phyloP scores from a whole-genome alignment of 1,139 yeast species.

The Geotrichum restrictum region DNA sequence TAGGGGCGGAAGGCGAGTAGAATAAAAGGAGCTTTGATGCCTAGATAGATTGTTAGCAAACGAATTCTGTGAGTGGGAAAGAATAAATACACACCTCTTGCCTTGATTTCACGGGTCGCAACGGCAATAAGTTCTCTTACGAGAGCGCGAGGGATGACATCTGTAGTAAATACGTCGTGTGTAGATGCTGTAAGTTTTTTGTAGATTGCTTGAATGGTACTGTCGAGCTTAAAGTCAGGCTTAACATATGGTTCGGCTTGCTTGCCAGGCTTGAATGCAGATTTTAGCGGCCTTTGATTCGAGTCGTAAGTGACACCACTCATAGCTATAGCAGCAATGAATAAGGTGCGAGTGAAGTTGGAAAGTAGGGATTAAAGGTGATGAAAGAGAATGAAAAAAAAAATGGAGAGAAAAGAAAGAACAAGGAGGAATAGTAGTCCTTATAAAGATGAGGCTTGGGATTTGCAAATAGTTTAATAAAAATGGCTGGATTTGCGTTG shows the following conservation, averaged over 20 bases:
- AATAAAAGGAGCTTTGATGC: slow-evolving; percentile 32
- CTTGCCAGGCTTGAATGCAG: slow-evolving; percentile 13
- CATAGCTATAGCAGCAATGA: slow-evolving; percentile 5
- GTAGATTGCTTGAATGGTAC: not conserved
- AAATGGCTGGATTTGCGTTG: slow-evolving; percentile 5
- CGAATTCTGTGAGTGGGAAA: not conserved
- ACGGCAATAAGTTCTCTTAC: slow-evolving; percentile 33
- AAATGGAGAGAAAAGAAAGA: not conserved
- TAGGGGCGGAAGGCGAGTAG: slow-evolving; percentile 35
- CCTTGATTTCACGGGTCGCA: slow-evolving; percentile 34
- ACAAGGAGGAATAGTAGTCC: not conserved
- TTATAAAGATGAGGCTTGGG: not conserved
- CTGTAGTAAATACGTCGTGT: slow-evolving; percentile 28
- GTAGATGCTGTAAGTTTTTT: slow-evolving; percentile 19
- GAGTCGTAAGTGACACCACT: slow-evolving; percentile 6
- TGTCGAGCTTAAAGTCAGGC: not conserved
- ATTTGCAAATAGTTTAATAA: not conserved
- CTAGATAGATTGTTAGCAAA: slow-evolving; percentile 9
- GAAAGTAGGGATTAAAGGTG: not conserved
- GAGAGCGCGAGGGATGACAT: slow-evolving; percentile 32
- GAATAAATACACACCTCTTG: slow-evolving; percentile 31
- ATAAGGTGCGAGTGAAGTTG: not conserved
- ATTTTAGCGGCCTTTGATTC: slow-evolving; percentile 3
- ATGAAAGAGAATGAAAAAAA: not conserved
- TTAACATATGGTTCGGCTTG: not conserved